These are phyloP conservation scores for Phytopythium boreale DNA, from an alignment of 352 stramenopile species.

Conservation along the genomic window DNA sequence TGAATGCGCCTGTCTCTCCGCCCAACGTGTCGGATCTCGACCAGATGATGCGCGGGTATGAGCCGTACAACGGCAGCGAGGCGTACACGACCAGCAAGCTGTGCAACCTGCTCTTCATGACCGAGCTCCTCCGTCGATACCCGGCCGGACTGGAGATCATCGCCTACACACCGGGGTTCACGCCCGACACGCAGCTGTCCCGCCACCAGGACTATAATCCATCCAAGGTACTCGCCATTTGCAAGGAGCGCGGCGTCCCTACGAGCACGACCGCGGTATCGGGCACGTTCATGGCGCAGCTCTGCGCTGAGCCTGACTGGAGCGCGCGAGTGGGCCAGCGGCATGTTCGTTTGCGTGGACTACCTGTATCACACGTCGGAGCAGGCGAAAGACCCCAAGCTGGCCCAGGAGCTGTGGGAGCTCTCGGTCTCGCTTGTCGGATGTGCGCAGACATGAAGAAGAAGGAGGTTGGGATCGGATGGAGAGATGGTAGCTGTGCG, in stretches of 20 bases:
- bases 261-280: constrained; percentile 20
- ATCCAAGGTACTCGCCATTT: not conserved
- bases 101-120: constrained; percentile 46
- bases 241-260: constrained; percentile 1
- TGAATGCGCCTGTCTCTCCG: constrained; percentile 10
- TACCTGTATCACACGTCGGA: constrained; percentile 14
- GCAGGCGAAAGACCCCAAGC: constrained; percentile 12
- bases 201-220: constrained; percentile 10
- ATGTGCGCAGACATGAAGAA: not conserved
- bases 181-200: constrained; percentile 16
- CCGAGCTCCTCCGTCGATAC: constrained; percentile 34
- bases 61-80: constrained; percentile 10
- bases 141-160: constrained; percentile 13
- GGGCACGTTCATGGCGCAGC: constrained; percentile 22
- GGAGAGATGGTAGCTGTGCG: too few species aligned
- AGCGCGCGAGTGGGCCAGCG: constrained; percentile 10
- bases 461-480: too few species aligned
- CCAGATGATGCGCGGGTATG: constrained; percentile 17
- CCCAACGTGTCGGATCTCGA: constrained; percentile 24
- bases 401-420: constrained; percentile 26
- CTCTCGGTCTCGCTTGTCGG: constrained; percentile 15
- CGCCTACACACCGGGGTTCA: constrained; percentile 24
- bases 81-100: constrained; percentile 53
- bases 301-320: constrained; percentile 9
- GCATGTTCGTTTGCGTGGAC: constrained; percentile 25